phyloP scores from a whole-genome alignment of 306 rosid genomes.

The Fragaria vesca region DNA sequence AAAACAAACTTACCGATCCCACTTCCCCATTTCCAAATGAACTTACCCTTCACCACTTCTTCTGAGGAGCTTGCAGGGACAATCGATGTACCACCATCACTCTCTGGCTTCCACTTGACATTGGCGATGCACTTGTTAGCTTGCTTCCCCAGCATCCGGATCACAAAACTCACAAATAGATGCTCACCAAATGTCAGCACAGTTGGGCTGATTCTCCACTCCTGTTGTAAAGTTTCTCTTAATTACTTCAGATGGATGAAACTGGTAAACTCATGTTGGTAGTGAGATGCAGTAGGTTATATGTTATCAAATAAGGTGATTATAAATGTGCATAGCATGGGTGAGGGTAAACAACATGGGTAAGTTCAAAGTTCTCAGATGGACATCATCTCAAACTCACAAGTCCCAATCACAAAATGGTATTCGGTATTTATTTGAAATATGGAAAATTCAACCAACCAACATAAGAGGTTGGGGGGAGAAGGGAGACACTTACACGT shows the following conservation, averaged over 20 bases:
- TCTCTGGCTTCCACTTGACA: conserved; percentile 41
- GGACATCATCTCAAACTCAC: no score
- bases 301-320: not conserved
- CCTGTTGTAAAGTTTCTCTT: conserved; percentile 44
- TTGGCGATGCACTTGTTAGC: conserved; percentile 44
- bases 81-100: conserved; percentile 24
- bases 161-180: conserved; percentile 85
- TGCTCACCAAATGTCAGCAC: conserved; percentile 77
- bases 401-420: not conserved
- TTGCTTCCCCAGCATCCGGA: conserved; percentile 74
- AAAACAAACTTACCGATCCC: conserved; percentile 68
- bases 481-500: conserved; percentile 48
- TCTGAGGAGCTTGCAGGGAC: conserved; percentile 26
- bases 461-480: not conserved
- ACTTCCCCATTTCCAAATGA: conserved; percentile 62
- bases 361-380: not conserved
- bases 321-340: not conserved
- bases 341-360: not conserved
- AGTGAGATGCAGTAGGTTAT: not conserved
- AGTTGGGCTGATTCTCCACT: conserved; percentile 82
- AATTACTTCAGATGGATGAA: conserved; percentile 14
- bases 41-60: conserved; percentile 27
- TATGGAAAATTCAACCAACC: not conserved
- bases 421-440: no score
- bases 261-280: conserved; percentile 5